Evolutionary conservation across 352 stramenopile genomes (phyloP), one percentile per base, ranked within the genome.

Genomic region (Blastocystis sp.): DNA sequence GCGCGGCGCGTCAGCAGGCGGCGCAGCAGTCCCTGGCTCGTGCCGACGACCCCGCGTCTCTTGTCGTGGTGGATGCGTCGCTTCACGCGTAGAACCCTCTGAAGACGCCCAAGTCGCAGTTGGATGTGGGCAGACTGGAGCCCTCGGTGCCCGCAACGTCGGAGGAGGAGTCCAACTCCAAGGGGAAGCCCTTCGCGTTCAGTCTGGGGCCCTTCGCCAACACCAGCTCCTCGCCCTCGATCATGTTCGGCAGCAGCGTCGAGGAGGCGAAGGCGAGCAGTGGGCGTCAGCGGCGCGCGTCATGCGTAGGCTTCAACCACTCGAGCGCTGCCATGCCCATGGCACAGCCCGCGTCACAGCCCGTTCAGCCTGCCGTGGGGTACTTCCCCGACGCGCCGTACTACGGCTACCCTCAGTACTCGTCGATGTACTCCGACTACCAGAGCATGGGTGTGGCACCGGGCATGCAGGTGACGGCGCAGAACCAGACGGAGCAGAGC

Each of bases 241-340:
- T 74, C 3, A 6, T 74, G 6, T 74, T 74, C 35, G 63, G 63
- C 12, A 74, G 63, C 37, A 74, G n/a, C 31, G 31, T 74, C 9
- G 63, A n/a, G 19, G 63, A 74, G 63, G 63, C 63, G 6, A 55
- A 55, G 45, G 45, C 45, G 6, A 55, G 45, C 45, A 55, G 45
- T 55, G 45, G 45, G 45, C 16, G 6, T 16, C 6, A 6, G 45
- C 16, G 6, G 45, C 45, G 45, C 45, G 45, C 45, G 6, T 55
- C 45, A 55, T 16, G 45, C 45, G 6, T 55, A 55, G 45, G 45
- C 45, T 16, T 55, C 45, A 55, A 55, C 45, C 45, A 16, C 45
- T 19, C 45, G 45, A 16, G 6, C 6, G 6, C 45, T 19, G 45
- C 45, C 45, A n/a, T n/a, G n/a, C n/a, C n/a, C n/a, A n/a, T n/a